A percentile compares a stretch with the other conserved stretches of the same genome.
phyloP scores from a whole-genome alignment of 176 grass and related monocot genomes.

The Olyra latifolia region DNA sequence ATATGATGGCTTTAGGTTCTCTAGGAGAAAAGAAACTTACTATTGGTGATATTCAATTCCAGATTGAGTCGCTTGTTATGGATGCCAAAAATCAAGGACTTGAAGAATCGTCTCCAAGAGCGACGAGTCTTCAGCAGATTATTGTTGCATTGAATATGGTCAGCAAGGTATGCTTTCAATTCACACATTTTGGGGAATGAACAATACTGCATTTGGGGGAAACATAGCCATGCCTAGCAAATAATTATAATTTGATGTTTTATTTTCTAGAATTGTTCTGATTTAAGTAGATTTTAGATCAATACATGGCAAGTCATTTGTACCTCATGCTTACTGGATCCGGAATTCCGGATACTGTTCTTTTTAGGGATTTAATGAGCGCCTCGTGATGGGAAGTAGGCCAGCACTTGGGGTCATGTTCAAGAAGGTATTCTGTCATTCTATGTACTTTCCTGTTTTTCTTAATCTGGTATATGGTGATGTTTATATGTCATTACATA shows the following conservation, averaged over 20 bases:
- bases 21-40: conserved; percentile 15
- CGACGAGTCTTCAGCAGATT: conserved; percentile 66
- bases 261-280: neutral
- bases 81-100: conserved; percentile 67
- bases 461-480: neutral
- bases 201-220: neutral
- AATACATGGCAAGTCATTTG: neutral
- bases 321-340: conserved; percentile 28
- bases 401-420: conserved; percentile 89
- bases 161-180: conserved; percentile 72
- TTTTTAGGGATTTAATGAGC: conserved; percentile 92
- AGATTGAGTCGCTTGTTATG: conserved; percentile 77
- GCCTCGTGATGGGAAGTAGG: conserved; percentile 70
- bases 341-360: neutral
- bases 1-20: conserved; percentile 23
- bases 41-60: conserved; percentile 27
- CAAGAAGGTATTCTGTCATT: conserved; percentile 65
- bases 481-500: conserved; percentile 11
- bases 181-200: neutral
- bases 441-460: conserved; percentile 2
- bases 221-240: neutral
- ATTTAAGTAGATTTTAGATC: conserved; percentile 30
- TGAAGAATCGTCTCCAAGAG: conserved; percentile 66
- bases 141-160: conserved; percentile 90
- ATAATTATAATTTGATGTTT: neutral